phyloP scores from a whole-genome alignment of 768 basidiomycete genomes.

The Artomyces pyxidatus region DNA sequence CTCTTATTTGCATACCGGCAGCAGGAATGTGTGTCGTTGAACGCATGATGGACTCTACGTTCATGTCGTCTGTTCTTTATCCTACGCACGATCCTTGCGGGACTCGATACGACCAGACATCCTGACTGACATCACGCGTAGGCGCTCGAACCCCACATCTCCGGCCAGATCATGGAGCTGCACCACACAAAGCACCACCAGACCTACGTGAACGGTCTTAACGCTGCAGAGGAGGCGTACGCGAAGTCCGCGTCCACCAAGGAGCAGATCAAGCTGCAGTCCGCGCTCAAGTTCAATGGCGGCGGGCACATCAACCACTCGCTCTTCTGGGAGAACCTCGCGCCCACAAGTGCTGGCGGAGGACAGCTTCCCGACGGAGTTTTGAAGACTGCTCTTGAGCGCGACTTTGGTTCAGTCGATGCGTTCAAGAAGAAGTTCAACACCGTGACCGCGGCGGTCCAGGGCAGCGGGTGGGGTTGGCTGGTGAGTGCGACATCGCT shows the following conservation, averaged over 20 bases:
- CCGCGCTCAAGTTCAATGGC: constrained; percentile 96
- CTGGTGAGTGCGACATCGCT: constrained; percentile 41
- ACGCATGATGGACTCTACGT: too few relatives aligned
- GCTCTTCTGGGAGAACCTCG: constrained; percentile 96
- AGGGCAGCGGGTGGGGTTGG: constrained; percentile 99
- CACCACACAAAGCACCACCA: constrained; percentile 92
- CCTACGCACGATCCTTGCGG: too few relatives aligned
- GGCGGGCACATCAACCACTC: constrained; percentile 95
- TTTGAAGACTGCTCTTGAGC: constrained; percentile 67
- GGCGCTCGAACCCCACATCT: constrained; percentile 92
- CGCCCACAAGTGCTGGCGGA: constrained; percentile 56
- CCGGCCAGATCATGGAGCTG: constrained; percentile 86
- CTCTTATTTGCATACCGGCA: too few relatives aligned
- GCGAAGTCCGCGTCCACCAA: constrained; percentile 54
- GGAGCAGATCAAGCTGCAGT: constrained; percentile 76
- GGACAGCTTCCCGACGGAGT: constrained; percentile 58
- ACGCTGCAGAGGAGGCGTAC: constrained; percentile 86
- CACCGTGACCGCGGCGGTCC: constrained; percentile 80
- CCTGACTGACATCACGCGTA: constrained; percentile 20
- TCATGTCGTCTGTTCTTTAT: too few relatives aligned
- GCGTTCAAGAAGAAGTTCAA: constrained; percentile 82
- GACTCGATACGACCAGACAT: constrained; percentile 16
- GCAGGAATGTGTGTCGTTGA: too few relatives aligned
- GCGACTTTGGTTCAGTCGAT: constrained; percentile 84
- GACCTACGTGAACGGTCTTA: constrained; percentile 90